These are phyloP conservation scores for Rhinocladiella similis DNA, from an alignment of 2,329 filamentous ascomycete species.

Conservation along the genomic window DNA sequence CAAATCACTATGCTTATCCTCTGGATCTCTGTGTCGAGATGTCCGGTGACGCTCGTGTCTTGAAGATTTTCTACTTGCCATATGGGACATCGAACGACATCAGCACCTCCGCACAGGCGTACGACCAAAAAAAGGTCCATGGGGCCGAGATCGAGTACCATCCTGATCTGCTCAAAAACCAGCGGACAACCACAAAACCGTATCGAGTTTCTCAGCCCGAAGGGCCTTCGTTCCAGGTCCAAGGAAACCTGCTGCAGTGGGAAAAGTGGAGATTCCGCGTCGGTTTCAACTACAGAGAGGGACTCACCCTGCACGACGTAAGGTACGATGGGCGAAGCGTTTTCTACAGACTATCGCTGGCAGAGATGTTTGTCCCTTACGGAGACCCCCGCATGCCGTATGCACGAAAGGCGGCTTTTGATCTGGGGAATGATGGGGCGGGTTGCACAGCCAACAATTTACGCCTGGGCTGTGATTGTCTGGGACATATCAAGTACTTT, in stretches of 20 bases:
- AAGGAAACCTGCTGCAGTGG: constrained; percentile 38
- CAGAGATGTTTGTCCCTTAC: constrained; percentile 50
- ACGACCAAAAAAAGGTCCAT: constrained; percentile 46
- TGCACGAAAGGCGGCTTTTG: constrained; percentile 46
- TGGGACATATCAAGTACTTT: constrained; percentile 47
- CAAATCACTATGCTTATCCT: constrained; percentile 61
- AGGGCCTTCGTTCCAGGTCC: constrained; percentile 36
- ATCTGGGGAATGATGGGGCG: constrained; percentile 45
- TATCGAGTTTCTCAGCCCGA: constrained; percentile 40
- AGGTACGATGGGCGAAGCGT: constrained; percentile 40
- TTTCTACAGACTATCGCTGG: constrained; percentile 44
- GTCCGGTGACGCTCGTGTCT: constrained; percentile 51
- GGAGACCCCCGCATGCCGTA: constrained; percentile 44
- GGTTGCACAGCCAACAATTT: constrained; percentile 47
- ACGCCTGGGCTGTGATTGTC: constrained; percentile 45
- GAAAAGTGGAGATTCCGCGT: constrained; percentile 47
- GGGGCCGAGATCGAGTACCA: constrained; percentile 37
- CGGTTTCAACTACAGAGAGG: constrained; percentile 50
- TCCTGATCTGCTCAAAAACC: constrained; percentile 33
- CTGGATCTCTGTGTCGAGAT: constrained; percentile 56
- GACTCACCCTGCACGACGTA: constrained; percentile 44
- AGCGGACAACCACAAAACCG: constrained; percentile 38
- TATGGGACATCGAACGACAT: constrained; percentile 42
- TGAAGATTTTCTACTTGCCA: constrained; percentile 52
- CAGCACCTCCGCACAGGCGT: constrained; percentile 37